phyloP scores from a whole-genome alignment of 2,329 filamentous ascomycete species.

The Sporothrix dimorphospora region DNA sequence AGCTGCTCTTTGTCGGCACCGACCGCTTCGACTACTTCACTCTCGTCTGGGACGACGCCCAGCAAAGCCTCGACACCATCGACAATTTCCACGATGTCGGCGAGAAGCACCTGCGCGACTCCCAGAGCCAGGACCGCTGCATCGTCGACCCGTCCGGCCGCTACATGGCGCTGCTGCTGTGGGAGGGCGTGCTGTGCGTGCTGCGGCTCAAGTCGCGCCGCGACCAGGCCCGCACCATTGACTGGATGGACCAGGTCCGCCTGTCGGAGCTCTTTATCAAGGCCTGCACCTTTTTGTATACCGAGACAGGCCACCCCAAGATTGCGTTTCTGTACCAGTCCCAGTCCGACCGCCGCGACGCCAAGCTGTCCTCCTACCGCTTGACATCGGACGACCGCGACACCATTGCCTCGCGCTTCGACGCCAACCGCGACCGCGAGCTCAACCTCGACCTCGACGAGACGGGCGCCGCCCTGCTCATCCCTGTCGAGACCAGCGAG shows the following conservation, averaged over 20 bases:
- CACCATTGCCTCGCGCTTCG: conserved; percentile 57
- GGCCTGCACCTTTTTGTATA: conserved; percentile 59
- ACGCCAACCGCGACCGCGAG: conserved; percentile 58
- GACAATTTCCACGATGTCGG: conserved; percentile 56
- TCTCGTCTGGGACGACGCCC: conserved; percentile 73
- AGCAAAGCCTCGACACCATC: conserved; percentile 54
- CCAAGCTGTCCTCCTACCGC: conserved; percentile 61
- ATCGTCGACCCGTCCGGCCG: conserved; percentile 78
- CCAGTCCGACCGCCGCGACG: conserved; percentile 55
- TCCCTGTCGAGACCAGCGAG: conserved; percentile 60
- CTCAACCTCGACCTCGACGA: conserved; percentile 58
- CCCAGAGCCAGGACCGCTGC: conserved; percentile 80
- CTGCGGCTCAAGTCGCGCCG: conserved; percentile 55
- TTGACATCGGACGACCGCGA: conserved; percentile 63
- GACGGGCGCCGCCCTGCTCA: conserved; percentile 61
- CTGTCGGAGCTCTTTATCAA: conserved; percentile 64
- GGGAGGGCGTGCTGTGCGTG: conserved; percentile 63
- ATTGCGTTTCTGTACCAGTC: conserved; percentile 63
- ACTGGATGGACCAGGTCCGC: conserved; percentile 58
- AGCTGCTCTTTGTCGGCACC: conserved; percentile 91
- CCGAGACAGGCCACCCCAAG: conserved; percentile 60
- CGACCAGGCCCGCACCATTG: conserved; percentile 48
- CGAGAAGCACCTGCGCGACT: conserved; percentile 70
- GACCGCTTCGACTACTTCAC: conserved; percentile 91
- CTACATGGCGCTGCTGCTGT: conserved; percentile 61